phyloP scores from a whole-genome alignment of 1,284 basidiomycete genomes.

The Tausonia pullulans region DNA sequence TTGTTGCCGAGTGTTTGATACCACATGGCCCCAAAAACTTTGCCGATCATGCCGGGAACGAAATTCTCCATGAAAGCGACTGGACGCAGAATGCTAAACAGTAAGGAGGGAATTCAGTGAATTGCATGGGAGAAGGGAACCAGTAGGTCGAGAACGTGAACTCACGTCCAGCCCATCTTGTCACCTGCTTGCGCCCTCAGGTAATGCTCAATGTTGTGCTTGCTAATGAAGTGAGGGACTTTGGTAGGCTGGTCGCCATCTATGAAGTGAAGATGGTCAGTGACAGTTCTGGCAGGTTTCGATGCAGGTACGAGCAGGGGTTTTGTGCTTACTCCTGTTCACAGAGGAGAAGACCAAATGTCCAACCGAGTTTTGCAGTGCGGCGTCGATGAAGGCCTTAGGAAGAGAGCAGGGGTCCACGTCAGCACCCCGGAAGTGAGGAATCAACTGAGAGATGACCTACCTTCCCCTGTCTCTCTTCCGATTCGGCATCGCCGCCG shows the following conservation, averaged over 20 bases:
- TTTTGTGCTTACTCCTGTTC: not conserved
- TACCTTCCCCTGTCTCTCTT: not conserved
- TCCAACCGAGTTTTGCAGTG: not conserved
- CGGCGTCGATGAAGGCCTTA: conserved; percentile 6
- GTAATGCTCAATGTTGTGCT: conserved; percentile 2
- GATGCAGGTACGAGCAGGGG: not conserved
- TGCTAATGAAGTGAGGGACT: conserved; percentile 14
- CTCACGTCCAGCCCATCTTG: conserved; percentile 11
- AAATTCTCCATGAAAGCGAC: conserved; percentile 14
- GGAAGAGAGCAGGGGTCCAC: not conserved
- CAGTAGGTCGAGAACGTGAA: not conserved
- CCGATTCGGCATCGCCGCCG: not conserved
- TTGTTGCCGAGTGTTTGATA: not conserved
- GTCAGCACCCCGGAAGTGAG: not conserved
- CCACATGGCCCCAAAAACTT: not conserved
- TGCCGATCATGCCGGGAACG: not conserved
- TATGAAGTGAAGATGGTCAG: not conserved
- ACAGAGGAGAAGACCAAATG: conserved; percentile 16
- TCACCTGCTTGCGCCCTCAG: not conserved
- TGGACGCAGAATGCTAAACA: not conserved
- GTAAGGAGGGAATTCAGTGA: not conserved
- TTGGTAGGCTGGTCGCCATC: conserved; percentile 2
- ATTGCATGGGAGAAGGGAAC: not conserved
- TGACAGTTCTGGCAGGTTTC: not conserved
- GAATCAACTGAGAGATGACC: not conserved